Conservation (phyloP, 2,329 filamentous ascomycete genomes). For the Periconia sp. region DNA sequence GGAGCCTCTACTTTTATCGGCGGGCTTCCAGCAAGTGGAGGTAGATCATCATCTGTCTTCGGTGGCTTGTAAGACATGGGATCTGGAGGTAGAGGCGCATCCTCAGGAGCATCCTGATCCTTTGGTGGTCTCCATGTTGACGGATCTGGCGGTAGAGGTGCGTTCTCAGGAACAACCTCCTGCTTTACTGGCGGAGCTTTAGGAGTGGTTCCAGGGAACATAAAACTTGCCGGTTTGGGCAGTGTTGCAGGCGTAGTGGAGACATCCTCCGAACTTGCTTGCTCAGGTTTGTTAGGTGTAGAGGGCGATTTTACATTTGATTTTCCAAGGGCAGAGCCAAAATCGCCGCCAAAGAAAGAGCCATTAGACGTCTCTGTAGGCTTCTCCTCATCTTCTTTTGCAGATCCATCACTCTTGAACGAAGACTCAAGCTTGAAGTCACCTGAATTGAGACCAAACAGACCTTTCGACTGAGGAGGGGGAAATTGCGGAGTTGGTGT, state of each 20-base stretch:
- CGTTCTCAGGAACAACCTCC: constrained; percentile 14
- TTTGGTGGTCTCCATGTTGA: constrained; percentile 26
- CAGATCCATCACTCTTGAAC: constrained; percentile 69
- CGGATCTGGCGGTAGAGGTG: too few species aligned
- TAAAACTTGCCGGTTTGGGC: constrained; percentile 18
- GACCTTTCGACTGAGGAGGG: constrained; percentile 28
- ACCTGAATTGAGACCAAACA: constrained; percentile 37
- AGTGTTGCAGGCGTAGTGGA: constrained; percentile 44
- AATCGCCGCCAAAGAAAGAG: constrained; percentile 67
- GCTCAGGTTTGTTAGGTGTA: constrained; percentile 48
- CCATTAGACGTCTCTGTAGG: constrained; percentile 51
- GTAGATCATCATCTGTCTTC: constrained; percentile 47
- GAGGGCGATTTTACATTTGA: constrained; percentile 43
- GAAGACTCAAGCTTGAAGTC: constrained; percentile 72
- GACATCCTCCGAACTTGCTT: constrained; percentile 40
- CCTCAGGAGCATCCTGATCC: constrained; percentile 15
- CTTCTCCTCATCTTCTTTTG: constrained; percentile 65
- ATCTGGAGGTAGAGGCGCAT: constrained; percentile 45
- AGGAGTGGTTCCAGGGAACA: constrained; percentile 14
- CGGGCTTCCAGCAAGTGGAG: constrained; percentile 56
- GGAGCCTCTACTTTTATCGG: constrained; percentile 50
- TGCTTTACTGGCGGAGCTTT: constrained; percentile 12
- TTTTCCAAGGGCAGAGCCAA: constrained; percentile 64
- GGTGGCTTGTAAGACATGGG: constrained; percentile 36
- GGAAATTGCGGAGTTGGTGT: constrained; percentile 41